These are phyloP conservation scores for Phytophthora tubulina DNA, from an alignment of 352 stramenopile genomes.

Conservation along the genomic window DNA sequence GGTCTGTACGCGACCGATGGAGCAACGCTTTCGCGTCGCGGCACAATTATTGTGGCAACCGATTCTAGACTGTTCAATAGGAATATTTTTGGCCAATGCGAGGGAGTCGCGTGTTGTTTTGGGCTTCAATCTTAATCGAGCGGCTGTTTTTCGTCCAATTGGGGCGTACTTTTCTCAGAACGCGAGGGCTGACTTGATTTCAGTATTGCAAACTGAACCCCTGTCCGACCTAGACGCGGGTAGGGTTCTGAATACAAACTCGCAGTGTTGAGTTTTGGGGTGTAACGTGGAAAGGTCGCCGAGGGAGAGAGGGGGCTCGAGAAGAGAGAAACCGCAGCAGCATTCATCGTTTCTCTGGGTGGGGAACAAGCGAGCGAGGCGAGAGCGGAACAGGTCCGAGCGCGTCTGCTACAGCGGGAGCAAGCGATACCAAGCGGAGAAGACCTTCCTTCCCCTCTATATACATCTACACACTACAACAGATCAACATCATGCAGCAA, in stretches of 20 bases:
- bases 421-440: not conserved
- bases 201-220: conserved; percentile 22
- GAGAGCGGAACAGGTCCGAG: conserved; percentile 8
- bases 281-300: conserved; percentile 30
- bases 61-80: not conserved
- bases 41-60: too few relatives aligned
- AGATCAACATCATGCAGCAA: conserved; percentile 69
- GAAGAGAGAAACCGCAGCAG: conserved; percentile 27
- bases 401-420: conserved; percentile 18
- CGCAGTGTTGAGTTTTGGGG: conserved; percentile 7
- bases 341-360: conserved; percentile 78
- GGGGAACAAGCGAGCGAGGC: conserved; percentile 41
- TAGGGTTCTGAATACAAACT: conserved; percentile 13
- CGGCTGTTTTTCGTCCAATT: conserved; percentile 22
- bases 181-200: conserved; percentile 15
- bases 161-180: conserved; percentile 25
- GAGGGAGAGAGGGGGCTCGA: conserved; percentile 27
- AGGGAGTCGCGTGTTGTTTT: conserved; percentile 7
- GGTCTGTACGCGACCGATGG: too few relatives aligned
- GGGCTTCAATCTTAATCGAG: not conserved
- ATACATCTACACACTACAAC: conserved; percentile 6
- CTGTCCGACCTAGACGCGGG: conserved; percentile 9
- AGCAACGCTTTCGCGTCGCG: too few relatives aligned
- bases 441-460: not conserved
- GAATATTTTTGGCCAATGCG: conserved; percentile 1